These are phyloP conservation scores for Cladophialophora yegresii DNA, from an alignment of 2,329 filamentous ascomycete genomes.

Conservation along the genomic window DNA sequence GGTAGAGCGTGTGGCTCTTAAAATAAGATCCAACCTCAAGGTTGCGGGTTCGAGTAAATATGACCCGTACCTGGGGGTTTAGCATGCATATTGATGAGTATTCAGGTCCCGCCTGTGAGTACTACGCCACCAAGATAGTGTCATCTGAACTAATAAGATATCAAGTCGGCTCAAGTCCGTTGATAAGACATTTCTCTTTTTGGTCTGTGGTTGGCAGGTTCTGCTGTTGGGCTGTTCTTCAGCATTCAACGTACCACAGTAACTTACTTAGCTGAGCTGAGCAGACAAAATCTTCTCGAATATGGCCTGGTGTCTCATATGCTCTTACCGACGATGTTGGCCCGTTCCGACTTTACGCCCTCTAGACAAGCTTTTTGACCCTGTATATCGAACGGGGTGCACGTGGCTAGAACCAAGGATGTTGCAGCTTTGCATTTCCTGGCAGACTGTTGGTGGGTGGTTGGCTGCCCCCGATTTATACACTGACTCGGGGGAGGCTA, in stretches of 20 bases:
- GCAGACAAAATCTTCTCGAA: background rate
- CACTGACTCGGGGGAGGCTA: background rate
- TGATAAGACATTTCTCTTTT: background rate
- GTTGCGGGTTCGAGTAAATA: slow-evolving; percentile 9
- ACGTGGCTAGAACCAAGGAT: too few species aligned
- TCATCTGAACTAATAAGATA: background rate
- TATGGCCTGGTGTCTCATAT: background rate
- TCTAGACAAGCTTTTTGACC: background rate
- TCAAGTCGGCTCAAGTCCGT: slow-evolving; percentile 5
- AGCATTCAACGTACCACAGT: background rate
- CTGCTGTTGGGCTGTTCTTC: background rate
- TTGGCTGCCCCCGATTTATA: background rate
- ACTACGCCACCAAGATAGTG: background rate
- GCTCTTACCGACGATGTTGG: background rate
- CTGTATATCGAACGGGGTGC: background rate
- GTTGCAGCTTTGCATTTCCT: background rate
- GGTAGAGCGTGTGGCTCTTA: slow-evolving; percentile 11
- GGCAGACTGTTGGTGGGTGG: too few species aligned
- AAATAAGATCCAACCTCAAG: slow-evolving; percentile 5
- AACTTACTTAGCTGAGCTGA: background rate
- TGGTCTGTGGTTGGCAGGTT: background rate
- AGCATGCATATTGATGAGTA: background rate
- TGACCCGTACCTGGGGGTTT: background rate
- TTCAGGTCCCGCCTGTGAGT: slow-evolving; percentile 5
- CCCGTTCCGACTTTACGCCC: background rate